Base-by-base conservation (phyloP, 805 yeast species). In the Priceomyces carsonii region DNA sequence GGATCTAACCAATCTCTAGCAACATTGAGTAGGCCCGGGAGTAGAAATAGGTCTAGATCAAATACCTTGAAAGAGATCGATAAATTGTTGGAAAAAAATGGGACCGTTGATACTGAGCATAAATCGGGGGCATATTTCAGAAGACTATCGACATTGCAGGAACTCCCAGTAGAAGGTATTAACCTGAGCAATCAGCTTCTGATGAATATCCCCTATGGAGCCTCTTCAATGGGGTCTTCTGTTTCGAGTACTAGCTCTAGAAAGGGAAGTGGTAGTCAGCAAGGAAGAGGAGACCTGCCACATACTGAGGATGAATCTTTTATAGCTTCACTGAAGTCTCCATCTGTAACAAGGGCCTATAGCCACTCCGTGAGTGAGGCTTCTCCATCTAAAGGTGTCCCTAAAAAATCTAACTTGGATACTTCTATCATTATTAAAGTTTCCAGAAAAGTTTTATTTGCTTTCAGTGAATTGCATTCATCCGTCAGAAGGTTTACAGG, bases 391-490 rank as follows among this genome's bases (percentile, higher is more conserved):
- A 43, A 34, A 26, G 6, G 29, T 12, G 13, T 32, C 38, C 41
- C 6, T 15, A 33, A 22, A 36, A 32, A 40, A 39, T 13, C 30
- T 2, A 18, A n/a, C 14, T 13, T 13, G 31, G 49, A 50, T 15
- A 18, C 53, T 2, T 26, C 47, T 4, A 42, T 57, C 2, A 46
- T 63, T 2, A 57, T 70, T 12, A 75, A 66, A 42, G 75, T 69
- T 1, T 73, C 82, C n/a, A 63, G 85, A 38, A 83, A 82, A 45
- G 55, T 83, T 8, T 52, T 80, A 8, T 80, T 79, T 50, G 67
- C 85, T 2, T 73, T 80, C 36, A 77, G 82, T 28, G 87, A 82
- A 50, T 68, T 82, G 25, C 86, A 80, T 42, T 72, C 79, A 22
- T 75, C 77, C 4, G 63, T 82, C 7, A 63, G 80, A 43, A 66